A percentile compares a stretch with the other conserved stretches of the same genome.
phyloP scores from a whole-genome alignment of 129 eudicot genomes.

The Tagetes patula region DNA sequence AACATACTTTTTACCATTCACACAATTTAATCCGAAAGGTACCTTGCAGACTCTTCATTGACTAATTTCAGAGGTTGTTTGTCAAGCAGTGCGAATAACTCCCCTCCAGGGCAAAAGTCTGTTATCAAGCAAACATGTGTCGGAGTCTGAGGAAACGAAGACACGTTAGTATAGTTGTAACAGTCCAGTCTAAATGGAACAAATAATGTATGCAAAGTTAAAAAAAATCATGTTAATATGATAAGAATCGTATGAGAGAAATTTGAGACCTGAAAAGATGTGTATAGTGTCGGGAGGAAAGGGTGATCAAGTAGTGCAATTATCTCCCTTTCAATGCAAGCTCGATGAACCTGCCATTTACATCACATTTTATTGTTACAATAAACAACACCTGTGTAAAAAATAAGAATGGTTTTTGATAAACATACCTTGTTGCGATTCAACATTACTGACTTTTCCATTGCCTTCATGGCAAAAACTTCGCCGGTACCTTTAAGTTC shows the following conservation, averaged over 20 bases:
- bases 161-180: constrained; percentile 25
- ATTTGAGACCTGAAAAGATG: constrained; percentile 81
- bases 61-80: constrained; percentile 86
- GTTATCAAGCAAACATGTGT: constrained; percentile 98
- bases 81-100: constrained; percentile 88
- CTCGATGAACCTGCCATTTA: constrained; percentile 87
- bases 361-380: background rate
- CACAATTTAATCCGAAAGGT: background rate
- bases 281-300: constrained; percentile 86
- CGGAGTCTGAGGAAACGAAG: constrained; percentile 60
- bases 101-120: constrained; percentile 98
- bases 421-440: constrained; percentile 80
- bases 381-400: background rate
- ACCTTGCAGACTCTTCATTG: constrained; percentile 97
- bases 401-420: background rate
- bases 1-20: background rate
- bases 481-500: constrained; percentile 84
- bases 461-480: constrained; percentile 97
- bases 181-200: background rate
- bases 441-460: constrained; percentile 90
- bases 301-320: constrained; percentile 92
- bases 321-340: constrained; percentile 94
- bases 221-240: too few relatives aligned
- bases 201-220: background rate
- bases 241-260: background rate